These are phyloP conservation scores for Ramaria rubella DNA, from an alignment of 768 basidiomycete species.

Conservation along the genomic window DNA sequence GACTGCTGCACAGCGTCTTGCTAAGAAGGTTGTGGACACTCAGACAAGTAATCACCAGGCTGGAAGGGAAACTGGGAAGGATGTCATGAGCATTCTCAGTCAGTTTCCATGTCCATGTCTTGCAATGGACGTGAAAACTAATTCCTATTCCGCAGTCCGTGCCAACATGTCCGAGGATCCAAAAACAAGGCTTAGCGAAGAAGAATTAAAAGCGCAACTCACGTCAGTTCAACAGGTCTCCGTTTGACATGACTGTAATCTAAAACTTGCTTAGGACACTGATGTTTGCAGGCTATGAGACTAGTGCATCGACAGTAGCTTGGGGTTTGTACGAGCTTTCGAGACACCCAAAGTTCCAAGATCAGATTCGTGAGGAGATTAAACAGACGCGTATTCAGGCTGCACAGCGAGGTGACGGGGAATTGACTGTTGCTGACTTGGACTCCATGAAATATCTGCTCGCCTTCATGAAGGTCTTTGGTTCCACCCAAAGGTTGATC, in stretches of 20 bases:
- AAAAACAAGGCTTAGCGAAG: not conserved
- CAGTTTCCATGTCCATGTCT: too few species aligned
- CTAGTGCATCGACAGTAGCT: slow-evolving; percentile 22
- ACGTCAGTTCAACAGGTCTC: not conserved
- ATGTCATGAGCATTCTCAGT: slow-evolving; percentile 6
- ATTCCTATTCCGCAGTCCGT: slow-evolving; percentile 15
- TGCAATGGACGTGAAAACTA: not conserved
- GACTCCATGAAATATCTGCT: slow-evolving; percentile 28
- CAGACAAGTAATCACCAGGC: not conserved
- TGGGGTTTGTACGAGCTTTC: slow-evolving; percentile 28
- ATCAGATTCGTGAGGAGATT: slow-evolving; percentile 23
- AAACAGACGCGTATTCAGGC: slow-evolving; percentile 16
- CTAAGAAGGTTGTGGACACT: not conserved
- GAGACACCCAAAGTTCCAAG: slow-evolving; percentile 21
- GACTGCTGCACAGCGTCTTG: not conserved
- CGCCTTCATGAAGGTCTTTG: slow-evolving; percentile 29
- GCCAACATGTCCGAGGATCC: slow-evolving; percentile 19
- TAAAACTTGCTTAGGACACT: slow-evolving; percentile 8
- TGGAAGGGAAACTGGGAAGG: not conserved
- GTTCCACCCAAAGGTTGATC: not conserved
- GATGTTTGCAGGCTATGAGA: slow-evolving; percentile 23
- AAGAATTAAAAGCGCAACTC: not conserved
- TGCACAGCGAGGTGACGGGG: slow-evolving; percentile 18
- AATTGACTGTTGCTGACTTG: slow-evolving; percentile 26
- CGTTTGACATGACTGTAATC: not conserved